Evolutionary conservation across 1,284 basidiomycete genomes (phyloP).

Genomic region (Melanopsichium pennsylvanicum): DNA sequence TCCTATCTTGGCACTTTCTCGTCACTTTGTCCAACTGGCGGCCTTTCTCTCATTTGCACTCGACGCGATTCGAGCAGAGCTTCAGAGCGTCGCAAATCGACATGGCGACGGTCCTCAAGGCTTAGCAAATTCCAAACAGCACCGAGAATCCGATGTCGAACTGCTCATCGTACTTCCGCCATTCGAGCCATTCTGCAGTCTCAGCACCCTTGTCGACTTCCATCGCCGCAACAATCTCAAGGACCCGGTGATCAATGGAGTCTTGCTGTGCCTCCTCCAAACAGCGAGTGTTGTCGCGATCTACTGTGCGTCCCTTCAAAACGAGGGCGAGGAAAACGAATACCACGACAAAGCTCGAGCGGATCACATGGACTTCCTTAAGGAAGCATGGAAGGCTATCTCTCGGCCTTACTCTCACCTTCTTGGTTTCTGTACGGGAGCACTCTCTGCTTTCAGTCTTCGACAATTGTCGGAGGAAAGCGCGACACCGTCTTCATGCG

Average conservation of each 20-base stretch:
- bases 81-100: constrained; percentile 28
- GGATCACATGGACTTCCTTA: not conserved
- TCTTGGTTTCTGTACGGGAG: constrained; percentile 41
- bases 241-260: constrained; percentile 39
- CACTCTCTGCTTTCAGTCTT: constrained; percentile 21
- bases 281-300: constrained; percentile 27
- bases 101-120: not conserved
- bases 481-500: not conserved
- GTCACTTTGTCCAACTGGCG: constrained; percentile 13
- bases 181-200: constrained; percentile 19
- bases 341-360: not conserved
- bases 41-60: constrained; percentile 32
- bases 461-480: constrained; percentile 7
- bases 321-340: not conserved
- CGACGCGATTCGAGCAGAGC: constrained; percentile 20
- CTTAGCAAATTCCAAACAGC: not conserved
- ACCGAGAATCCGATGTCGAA: constrained; percentile 17
- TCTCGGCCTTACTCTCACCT: constrained; percentile 15
- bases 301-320: constrained; percentile 3
- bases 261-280: constrained; percentile 38
- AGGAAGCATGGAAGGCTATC: constrained; percentile 18
- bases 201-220: constrained; percentile 15
- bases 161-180: constrained; percentile 34
- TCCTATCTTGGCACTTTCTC: constrained; percentile 12
- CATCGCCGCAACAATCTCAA: constrained; percentile 20